Percentiles rank a stretch among this genome's conserved stretches.
Evolutionary conservation across 306 rosid genomes (phyloP).

Genomic region (Fragaria vesca): DNA sequence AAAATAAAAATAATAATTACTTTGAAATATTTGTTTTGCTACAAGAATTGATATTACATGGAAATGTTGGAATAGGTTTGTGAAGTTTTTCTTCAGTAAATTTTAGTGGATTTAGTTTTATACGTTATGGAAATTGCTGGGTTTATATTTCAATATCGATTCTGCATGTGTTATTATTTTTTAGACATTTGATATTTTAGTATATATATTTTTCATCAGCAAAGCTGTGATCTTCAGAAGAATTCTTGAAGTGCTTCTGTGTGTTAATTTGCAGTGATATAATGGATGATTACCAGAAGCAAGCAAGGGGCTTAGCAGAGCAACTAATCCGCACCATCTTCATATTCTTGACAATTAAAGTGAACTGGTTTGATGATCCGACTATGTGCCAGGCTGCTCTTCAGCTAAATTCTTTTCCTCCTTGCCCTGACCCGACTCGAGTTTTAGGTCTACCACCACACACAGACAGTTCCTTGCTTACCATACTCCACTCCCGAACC

Average conservation of each 20-base stretch:
- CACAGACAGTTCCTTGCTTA: neutral
- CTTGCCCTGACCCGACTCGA: neutral
- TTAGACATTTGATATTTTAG: too few relatives aligned
- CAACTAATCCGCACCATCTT: neutral
- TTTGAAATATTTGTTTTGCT: neutral
- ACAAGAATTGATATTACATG: neutral
- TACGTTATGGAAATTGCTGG: neutral
- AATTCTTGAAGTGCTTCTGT: too few relatives aligned
- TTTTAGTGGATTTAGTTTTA: neutral
- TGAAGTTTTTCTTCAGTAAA: neutral
- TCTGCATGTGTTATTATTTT: too few relatives aligned
- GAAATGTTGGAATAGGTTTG: too few relatives aligned
- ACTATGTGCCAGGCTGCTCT: neutral
- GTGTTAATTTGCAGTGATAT: neutral
- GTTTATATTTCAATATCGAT: too few relatives aligned
- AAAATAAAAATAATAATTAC: too few relatives aligned
- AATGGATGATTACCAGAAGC: neutral
- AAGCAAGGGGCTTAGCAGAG: neutral
- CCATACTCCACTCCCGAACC: conserved; percentile 31
- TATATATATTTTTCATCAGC: too few relatives aligned
- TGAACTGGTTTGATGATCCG: neutral
- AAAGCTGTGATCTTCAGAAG: too few relatives aligned
- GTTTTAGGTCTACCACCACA: neutral
- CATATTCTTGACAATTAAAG: neutral
- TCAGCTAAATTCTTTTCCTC: neutral